Evolutionary conservation across 2,329 filamentous ascomycete genomes (phyloP), one percentile per base, ranked within the genome.

Genomic region (Onygenales sp.): DNA sequence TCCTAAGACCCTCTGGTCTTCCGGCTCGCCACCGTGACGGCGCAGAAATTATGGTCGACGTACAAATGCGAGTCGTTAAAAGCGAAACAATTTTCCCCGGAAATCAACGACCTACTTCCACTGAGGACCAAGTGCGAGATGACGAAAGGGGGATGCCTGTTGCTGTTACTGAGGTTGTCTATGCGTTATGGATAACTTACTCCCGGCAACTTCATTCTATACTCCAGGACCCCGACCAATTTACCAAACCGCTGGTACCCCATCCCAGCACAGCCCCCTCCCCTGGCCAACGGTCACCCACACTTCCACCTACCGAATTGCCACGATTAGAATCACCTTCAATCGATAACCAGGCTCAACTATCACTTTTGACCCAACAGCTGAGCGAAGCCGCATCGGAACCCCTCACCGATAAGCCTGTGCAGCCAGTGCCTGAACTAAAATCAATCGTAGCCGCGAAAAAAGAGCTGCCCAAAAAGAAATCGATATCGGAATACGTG

Each of bases 121-220:
- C 81, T 51, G 84, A 89, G 66, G 71, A 73, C 41, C 80, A 79
- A 47, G 78, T 80, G 39, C 78, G 80, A 45, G 73, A 72, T n/a
- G 73, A 76, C 46, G 66, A 69, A 31, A 64, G 66, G 48, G 63
- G 68, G 60, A 72, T 68, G 45, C 63, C 66, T 7, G 63, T 74
- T 7, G 77, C 80, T n/a, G 69, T 78, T 57, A 81, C 84, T 13
- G 90, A 96, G 67, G 80, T 95, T 57, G 90, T 97, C 0, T 97
- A 91, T 72, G 93, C 93, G 9, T 74, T 98, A 33, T 98, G 93
- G 93, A 86, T 98, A 60, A 97, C 92, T 1, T 98, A 97, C 67
- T 97, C 92, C 14, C 81, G 91, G 57, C 89, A 96, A 64, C 78
- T 97, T 10, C 93, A 98, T 67, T 86, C 88, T 13, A 79, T 83